Percentiles rank a stretch among this genome's conserved stretches.
Evolutionary conservation across 1,284 basidiomycete genomes (phyloP).

Genomic region (Quambalaria eucalypti): DNA sequence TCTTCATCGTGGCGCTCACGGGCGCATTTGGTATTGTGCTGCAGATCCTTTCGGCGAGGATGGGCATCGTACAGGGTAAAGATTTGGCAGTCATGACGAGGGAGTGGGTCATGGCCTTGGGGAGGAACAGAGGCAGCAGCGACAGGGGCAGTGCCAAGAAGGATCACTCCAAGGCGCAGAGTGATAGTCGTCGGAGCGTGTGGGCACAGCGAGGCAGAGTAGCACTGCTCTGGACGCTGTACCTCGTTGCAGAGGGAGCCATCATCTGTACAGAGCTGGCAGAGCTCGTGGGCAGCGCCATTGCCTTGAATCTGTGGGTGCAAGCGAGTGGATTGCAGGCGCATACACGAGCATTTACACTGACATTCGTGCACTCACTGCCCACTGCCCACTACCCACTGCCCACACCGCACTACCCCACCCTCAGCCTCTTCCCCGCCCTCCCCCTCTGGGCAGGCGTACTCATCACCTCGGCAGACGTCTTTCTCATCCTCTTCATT

Average conservation of each 20-base stretch:
- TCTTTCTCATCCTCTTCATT: slow-evolving; percentile 59
- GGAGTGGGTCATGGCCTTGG: background rate
- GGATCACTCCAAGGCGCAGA: background rate
- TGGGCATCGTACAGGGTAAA: slow-evolving; percentile 52
- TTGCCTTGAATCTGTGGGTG: slow-evolving; percentile 61
- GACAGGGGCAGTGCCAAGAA: too few relatives aligned
- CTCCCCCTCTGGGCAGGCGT: slow-evolving; percentile 53
- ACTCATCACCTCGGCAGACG: slow-evolving; percentile 72
- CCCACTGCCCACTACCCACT: background rate
- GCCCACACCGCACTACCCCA: background rate
- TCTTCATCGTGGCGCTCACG: slow-evolving; percentile 75
- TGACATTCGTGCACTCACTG: background rate
- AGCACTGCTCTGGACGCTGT: slow-evolving; percentile 49
- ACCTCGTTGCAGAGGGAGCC: slow-evolving; percentile 62
- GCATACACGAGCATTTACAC: background rate
- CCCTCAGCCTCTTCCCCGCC: slow-evolving; percentile 61
- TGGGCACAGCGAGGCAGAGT: background rate
- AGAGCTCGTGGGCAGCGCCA: slow-evolving; percentile 67
- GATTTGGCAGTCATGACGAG: slow-evolving; percentile 31
- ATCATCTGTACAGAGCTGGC: slow-evolving; percentile 57
- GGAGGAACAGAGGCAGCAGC: too few relatives aligned
- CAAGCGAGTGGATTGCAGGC: too few relatives aligned
- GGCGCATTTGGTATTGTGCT: slow-evolving; percentile 73
- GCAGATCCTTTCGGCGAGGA: slow-evolving; percentile 56
- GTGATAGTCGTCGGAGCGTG: background rate